Percentiles rank a stretch among this genome's conserved stretches.
Conservation (phyloP, 2,329 filamentous ascomycete species). For the Pseudofabraea citricarpa region DNA sequence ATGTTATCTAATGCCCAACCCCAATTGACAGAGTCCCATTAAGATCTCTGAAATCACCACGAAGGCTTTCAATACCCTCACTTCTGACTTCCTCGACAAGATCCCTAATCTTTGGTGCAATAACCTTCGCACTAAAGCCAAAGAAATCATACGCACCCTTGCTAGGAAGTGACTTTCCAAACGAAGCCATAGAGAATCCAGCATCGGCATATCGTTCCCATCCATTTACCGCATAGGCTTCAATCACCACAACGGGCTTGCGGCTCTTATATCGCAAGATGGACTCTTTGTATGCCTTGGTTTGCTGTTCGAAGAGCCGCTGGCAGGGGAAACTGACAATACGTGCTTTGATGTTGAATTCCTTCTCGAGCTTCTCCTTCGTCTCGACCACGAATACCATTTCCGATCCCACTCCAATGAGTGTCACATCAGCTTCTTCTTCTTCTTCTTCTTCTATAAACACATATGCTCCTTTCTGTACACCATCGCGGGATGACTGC, state of each 20-base stretch:
- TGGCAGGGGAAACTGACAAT: slow-evolving; percentile 41
- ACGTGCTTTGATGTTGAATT: slow-evolving; percentile 34
- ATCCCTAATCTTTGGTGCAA: slow-evolving; percentile 30
- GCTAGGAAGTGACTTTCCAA: slow-evolving; percentile 51
- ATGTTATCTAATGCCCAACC: too few relatives aligned
- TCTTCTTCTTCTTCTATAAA: slow-evolving; percentile 39
- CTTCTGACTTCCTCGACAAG: too few relatives aligned
- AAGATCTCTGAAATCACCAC: too few relatives aligned
- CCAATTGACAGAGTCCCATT: too few relatives aligned
- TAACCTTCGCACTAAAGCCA: slow-evolving; percentile 42
- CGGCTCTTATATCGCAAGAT: slow-evolving; percentile 37
- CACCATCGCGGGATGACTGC: slow-evolving; percentile 34
- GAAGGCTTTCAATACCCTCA: too few relatives aligned
- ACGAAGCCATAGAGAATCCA: slow-evolving; percentile 45
- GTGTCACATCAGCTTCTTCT: slow-evolving; percentile 39
- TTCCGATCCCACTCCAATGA: slow-evolving; percentile 36
- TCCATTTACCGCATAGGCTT: slow-evolving; percentile 51
- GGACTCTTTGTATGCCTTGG: slow-evolving; percentile 38
- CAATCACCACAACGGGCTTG: slow-evolving; percentile 50
- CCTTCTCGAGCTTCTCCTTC: too few relatives aligned
- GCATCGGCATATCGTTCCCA: slow-evolving; percentile 59
- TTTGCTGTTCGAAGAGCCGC: slow-evolving; percentile 37
- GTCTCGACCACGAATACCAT: slow-evolving; percentile 36
- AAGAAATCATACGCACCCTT: slow-evolving; percentile 51
- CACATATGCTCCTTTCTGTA: slow-evolving; percentile 40